These are phyloP conservation scores for Rhizodiscina lignyota DNA, from an alignment of 495 filamentous ascomycete species.

Conservation along the genomic window DNA sequence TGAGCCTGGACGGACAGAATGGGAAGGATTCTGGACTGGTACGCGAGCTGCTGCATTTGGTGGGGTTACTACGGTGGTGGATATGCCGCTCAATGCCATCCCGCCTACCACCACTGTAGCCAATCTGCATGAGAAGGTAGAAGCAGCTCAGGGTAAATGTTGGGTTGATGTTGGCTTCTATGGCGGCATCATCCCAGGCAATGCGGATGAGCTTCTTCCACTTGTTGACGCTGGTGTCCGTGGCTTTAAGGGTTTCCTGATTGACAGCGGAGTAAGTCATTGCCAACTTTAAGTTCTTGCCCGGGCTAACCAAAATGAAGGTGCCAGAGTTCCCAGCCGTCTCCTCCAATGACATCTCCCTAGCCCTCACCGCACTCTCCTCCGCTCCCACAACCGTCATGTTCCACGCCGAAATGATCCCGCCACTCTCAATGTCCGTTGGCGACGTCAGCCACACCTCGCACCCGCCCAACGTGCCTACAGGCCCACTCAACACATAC, in stretches of 20 bases:
- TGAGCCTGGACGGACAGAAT: constrained; percentile 93
- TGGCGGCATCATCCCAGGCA: constrained; percentile 87
- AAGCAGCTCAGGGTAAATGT: constrained; percentile 75
- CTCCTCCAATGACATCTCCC: constrained; percentile 56
- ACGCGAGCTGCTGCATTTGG: constrained; percentile 89
- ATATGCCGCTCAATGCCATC: constrained; percentile 97
- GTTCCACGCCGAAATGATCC: constrained; percentile 98
- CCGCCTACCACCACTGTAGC: constrained; percentile 85
- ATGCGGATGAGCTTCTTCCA: constrained; percentile 59
- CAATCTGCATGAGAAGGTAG: constrained; percentile 68
- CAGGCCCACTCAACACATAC: constrained; percentile 66
- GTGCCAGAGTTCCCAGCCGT: constrained; percentile 94
- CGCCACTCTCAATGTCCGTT: constrained; percentile 66
- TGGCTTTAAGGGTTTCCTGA: constrained; percentile 96
- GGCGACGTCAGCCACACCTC: constrained; percentile 63
- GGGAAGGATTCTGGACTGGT: constrained; percentile 93
- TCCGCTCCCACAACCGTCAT: constrained; percentile 74
- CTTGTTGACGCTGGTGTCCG: constrained; percentile 74
- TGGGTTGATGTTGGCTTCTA: constrained; percentile 99
- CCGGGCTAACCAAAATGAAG: constrained; percentile 22
- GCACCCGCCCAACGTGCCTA: constrained; percentile 49
- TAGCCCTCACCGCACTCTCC: constrained; percentile 63
- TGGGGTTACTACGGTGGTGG: constrained; percentile 92
- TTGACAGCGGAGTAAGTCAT: constrained; percentile 76
- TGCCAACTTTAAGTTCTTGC: background rate